phyloP scores from a whole-genome alignment of 257 asterid genomes.

The Salvia splendens region DNA sequence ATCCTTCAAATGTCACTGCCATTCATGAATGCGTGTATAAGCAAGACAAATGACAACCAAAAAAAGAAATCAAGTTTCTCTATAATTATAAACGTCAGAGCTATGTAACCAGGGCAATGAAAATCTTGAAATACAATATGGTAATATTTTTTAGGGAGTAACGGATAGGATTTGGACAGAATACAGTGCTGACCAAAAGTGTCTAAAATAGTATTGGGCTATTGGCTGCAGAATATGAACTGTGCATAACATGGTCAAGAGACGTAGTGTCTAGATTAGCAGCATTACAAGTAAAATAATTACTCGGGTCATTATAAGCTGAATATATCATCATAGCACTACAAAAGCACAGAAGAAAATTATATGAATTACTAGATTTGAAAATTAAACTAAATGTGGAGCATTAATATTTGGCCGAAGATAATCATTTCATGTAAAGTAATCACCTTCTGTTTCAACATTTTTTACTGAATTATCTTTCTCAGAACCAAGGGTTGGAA shows the following conservation, averaged over 20 bases:
- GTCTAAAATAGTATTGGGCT: not conserved
- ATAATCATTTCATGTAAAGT: slow-evolving; percentile 14
- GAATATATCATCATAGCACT: not conserved
- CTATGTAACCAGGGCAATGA: not conserved
- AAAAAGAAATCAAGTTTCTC: too few relatives aligned
- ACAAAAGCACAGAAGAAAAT: slow-evolving; percentile 19
- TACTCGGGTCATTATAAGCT: too few relatives aligned
- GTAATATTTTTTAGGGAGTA: not conserved
- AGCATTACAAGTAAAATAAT: too few relatives aligned
- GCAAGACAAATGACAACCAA: too few relatives aligned
- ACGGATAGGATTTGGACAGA: not conserved
- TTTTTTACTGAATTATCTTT: slow-evolving; percentile 57
- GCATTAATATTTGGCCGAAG: slow-evolving; percentile 1
- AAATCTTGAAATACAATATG: not conserved
- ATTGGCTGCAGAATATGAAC: not conserved
- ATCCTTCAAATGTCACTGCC: slow-evolving; percentile 15
- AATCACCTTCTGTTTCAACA: slow-evolving; percentile 63
- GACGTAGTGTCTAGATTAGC: slow-evolving; percentile 15
- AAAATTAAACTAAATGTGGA: slow-evolving; percentile 8
- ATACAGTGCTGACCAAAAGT: too few relatives aligned
- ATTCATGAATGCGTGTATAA: slow-evolving; percentile 14
- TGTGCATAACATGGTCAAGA: not conserved
- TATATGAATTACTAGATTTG: slow-evolving; percentile 14
- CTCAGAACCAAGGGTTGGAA: slow-evolving; percentile 86
- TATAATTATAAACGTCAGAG: too few relatives aligned